A percentile compares a stretch with the other conserved stretches of the same genome.
phyloP scores from a whole-genome alignment of 345 rosid genomes.

The Syzygium aqueum region DNA sequence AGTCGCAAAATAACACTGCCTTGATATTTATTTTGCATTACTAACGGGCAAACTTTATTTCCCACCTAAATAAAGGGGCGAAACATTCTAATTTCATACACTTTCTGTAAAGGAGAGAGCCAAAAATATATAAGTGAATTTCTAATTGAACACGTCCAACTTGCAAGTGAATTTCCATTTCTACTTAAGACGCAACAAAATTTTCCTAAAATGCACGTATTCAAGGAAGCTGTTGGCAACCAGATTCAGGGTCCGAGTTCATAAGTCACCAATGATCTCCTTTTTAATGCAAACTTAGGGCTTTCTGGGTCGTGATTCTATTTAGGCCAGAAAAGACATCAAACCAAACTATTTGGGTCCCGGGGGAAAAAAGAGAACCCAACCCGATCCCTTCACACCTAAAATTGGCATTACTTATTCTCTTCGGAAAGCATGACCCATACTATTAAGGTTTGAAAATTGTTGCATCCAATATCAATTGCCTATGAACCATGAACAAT shows the following conservation, averaged over 20 bases:
- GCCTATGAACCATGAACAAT: not conserved
- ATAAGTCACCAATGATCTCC: too few species aligned
- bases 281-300: too few species aligned
- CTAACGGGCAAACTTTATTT: not conserved
- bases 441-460: not conserved
- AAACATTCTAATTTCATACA: not conserved
- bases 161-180: not conserved
- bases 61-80: not conserved
- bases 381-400: not conserved
- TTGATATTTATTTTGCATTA: not conserved
- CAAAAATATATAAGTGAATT: not conserved
- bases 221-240: not conserved
- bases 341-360: not conserved
- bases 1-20: not conserved
- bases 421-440: not conserved
- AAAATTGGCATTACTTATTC: not conserved
- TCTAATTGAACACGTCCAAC: not conserved
- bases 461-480: not conserved
- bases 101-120: not conserved
- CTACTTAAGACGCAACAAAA: not conserved
- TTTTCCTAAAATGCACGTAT: not conserved
- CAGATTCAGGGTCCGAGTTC: not conserved
- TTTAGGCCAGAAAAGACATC: not conserved
- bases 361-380: not conserved
- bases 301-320: not conserved